phyloP scores from a whole-genome alignment of 2,329 filamentous ascomycete species.

The Massarina eburnea region DNA sequence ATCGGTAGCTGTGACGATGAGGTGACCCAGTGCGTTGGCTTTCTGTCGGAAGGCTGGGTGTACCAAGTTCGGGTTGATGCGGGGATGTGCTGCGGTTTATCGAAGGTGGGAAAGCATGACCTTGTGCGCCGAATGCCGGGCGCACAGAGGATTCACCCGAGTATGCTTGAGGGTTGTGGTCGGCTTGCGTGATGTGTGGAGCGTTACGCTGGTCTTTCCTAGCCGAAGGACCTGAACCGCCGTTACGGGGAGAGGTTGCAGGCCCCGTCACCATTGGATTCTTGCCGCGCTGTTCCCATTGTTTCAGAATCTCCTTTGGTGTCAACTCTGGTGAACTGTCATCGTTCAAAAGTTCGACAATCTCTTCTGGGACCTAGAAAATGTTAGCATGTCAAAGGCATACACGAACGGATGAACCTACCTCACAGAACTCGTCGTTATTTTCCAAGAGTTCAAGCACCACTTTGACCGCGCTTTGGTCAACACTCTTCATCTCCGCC shows the following conservation, averaged over 20 bases:
- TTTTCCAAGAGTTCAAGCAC: constrained; percentile 88
- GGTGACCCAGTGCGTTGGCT: constrained; percentile 40
- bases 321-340: constrained; percentile 83
- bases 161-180: constrained; percentile 84
- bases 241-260: constrained; percentile 43
- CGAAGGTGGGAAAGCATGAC: constrained; percentile 14
- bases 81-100: constrained; percentile 31
- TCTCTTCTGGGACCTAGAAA: constrained; percentile 82
- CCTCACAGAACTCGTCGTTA: constrained; percentile 97
- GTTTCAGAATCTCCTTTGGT: constrained; percentile 94
- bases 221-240: constrained; percentile 52
- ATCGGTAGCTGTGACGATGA: constrained; percentile 43
- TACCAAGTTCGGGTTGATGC: constrained; percentile 32
- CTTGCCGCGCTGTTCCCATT: constrained; percentile 82
- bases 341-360: constrained; percentile 84
- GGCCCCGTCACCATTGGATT: constrained; percentile 59
- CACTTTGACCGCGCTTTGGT: constrained; percentile 90
- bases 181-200: constrained; percentile 68
- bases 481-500: constrained; percentile 66
- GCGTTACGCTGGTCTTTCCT: constrained; percentile 51
- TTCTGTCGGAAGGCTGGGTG: constrained; percentile 36
- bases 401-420: constrained; percentile 53
- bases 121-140: constrained; percentile 57
- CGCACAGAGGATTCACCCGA: constrained; percentile 83
- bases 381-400: constrained; percentile 21